Evolutionary conservation across 768 basidiomycete genomes (phyloP).

Genomic region (Termitomyces sp.): DNA sequence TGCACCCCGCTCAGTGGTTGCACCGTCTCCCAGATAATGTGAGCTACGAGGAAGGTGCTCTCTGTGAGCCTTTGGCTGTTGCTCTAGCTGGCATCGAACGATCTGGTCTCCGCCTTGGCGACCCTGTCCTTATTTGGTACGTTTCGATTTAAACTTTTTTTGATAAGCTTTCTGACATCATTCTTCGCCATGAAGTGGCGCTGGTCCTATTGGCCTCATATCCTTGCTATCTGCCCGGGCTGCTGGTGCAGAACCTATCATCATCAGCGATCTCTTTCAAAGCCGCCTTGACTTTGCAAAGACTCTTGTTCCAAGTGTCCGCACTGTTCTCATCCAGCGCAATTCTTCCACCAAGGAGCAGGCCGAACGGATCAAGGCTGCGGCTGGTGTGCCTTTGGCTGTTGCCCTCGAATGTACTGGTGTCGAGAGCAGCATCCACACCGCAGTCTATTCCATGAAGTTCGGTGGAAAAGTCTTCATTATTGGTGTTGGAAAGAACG

Average conservation of each 20-base stretch:
- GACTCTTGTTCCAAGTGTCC: conserved; percentile 52
- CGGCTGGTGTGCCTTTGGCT: conserved; percentile 43
- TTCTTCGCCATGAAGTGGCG: conserved; percentile 36
- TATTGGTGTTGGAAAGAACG: conserved; percentile 64
- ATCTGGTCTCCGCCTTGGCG: conserved; percentile 58
- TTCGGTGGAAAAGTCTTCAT: conserved; percentile 69
- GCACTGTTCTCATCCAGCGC: conserved; percentile 50
- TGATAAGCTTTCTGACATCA: not conserved
- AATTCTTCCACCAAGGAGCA: conserved; percentile 41
- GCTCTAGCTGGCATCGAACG: conserved; percentile 67
- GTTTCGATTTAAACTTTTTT: not conserved
- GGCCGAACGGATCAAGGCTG: conserved; percentile 47
- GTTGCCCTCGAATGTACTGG: conserved; percentile 63
- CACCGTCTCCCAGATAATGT: conserved; percentile 59
- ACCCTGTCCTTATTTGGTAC: conserved; percentile 58
- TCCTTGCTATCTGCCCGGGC: conserved; percentile 60
- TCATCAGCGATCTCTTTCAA: conserved; percentile 65
- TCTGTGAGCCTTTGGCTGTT: conserved; percentile 65
- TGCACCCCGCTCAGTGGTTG: conserved; percentile 65
- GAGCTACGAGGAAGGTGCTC: conserved; percentile 62
- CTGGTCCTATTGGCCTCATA: conserved; percentile 63
- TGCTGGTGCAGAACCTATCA: conserved; percentile 64
- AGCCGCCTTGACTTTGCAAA: conserved; percentile 64
- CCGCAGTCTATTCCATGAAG: conserved; percentile 55
- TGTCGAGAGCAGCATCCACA: conserved; percentile 55